Conservation (phyloP, 2,329 filamentous ascomycete genomes). For the Botrytis fabae region DNA sequence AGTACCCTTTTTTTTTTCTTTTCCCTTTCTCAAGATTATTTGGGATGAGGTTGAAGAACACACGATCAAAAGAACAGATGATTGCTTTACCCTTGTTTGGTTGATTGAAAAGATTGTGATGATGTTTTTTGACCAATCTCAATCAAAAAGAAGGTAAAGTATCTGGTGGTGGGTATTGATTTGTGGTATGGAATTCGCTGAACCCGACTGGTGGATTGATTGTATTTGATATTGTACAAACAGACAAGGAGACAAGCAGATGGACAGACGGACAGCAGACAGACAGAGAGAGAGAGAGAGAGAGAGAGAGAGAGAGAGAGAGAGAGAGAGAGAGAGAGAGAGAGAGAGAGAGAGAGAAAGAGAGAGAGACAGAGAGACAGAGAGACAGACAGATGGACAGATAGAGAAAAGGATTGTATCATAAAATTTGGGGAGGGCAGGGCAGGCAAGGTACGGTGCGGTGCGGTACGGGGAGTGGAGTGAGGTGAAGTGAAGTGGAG, state of each 20-base stretch:
- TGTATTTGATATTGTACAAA: not conserved
- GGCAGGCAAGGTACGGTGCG: not conserved
- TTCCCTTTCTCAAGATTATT: not conserved
- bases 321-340: not conserved
- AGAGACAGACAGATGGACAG: not conserved
- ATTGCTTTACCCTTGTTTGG: not conserved
- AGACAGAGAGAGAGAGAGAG: not conserved
- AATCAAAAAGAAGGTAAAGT: slow-evolving; percentile 1
- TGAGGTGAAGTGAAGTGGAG: not conserved
- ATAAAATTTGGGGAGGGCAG: not conserved
- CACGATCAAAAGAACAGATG: not conserved
- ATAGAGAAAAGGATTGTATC: not conserved
- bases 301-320: not conserved
- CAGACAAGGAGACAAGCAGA: not conserved
- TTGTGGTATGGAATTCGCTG: not conserved
- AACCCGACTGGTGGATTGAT: slow-evolving; percentile 7
- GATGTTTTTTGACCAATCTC: not conserved
- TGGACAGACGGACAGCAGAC: not conserved
- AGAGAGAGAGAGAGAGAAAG: not conserved
- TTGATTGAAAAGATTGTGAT: not conserved
- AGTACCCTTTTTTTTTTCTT: not conserved
- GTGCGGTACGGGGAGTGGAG: too few relatives aligned
- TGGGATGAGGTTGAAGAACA: not conserved
- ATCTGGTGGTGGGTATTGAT: not conserved
- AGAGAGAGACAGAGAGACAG: not conserved